Conservation (phyloP, 805 yeast species). For the Priceomyces melissophilus region DNA sequence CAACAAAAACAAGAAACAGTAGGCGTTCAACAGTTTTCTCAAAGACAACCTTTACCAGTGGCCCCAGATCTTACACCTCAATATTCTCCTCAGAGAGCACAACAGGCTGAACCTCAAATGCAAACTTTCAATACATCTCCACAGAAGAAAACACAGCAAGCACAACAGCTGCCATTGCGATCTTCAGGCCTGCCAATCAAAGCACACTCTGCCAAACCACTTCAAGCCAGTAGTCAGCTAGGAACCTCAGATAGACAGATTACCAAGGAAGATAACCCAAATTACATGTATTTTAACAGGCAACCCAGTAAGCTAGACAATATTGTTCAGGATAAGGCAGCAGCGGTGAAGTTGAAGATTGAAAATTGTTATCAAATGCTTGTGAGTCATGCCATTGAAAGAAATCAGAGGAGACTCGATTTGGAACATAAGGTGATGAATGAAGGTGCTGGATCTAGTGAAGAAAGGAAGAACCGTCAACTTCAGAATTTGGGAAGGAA, state of each 20-base stretch:
- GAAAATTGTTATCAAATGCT: constrained; percentile 85
- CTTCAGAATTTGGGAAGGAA: constrained; percentile 79
- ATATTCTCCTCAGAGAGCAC: constrained; percentile 8
- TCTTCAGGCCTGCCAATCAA: constrained; percentile 8
- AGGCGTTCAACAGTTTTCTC: constrained; percentile 6
- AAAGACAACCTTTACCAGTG: constrained; percentile 14
- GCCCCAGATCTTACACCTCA: constrained; percentile 11
- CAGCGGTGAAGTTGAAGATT: constrained; percentile 74
- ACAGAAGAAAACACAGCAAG: background rate
- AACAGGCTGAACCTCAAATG: constrained; percentile 5
- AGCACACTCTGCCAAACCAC: background rate
- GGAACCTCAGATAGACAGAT: constrained; percentile 1
- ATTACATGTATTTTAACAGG: constrained; percentile 72
- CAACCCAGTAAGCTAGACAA: constrained; percentile 79
- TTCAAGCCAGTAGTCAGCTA: background rate
- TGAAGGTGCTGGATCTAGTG: constrained; percentile 65
- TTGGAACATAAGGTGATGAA: constrained; percentile 68
- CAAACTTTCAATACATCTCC: constrained; percentile 3
- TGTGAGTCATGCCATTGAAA: constrained; percentile 88
- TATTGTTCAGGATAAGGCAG: constrained; percentile 74
- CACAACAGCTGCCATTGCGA: constrained; percentile 8
- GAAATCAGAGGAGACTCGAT: constrained; percentile 88
- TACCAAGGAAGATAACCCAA: constrained; percentile 17
- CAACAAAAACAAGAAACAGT: constrained; percentile 11
- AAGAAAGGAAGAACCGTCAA: constrained; percentile 82